Evolutionary conservation across 78 protist species (phyloP), one percentile per base, ranked within the genome.

Genomic region (Carpediemonas membranifera): DNA sequence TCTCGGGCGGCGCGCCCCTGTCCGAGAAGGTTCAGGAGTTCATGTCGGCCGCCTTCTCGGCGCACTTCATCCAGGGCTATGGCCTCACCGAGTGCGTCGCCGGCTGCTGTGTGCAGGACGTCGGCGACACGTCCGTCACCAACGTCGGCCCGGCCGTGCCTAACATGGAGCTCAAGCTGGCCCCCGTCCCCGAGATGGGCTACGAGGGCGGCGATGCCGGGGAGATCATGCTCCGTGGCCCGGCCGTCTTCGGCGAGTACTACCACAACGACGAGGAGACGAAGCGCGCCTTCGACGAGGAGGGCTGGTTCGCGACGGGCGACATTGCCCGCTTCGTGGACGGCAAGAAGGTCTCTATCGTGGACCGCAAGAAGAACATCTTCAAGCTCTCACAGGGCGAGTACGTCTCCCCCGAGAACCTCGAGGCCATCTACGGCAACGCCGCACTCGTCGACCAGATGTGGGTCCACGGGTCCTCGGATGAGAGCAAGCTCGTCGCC

Each of bases 301-400:
- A 51, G 21, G 60, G 60, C 19, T 56, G 60, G 60, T 56, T 56
- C 33, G 9, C 19, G 9, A 56, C 60, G 9, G 60, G 60, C 19
- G 60, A 56, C 60, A 56, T 56, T 56, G 60, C 44, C 44, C 5
- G 35, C 19, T 30, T 5, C 19, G 35, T 13, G 24, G 60, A 56
- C 60, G 9, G 9, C 19, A 33, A 33, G 19, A 13, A 9, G 19
- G 19, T 56, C 35, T 9, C 5, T 5, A 56, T 56, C 9, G 35
- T 56, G 9, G 60, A 9, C 35, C 5, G 60, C 19, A 13, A 9
- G 19, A 56, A 56, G 35, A 9, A 56, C 19, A 56, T 56, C 5
- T 56, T 56, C 33, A 56, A 56, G 35, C 35, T 56, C 19, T 9
- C 5, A 9, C 60, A 56, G 35, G 60, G 60, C 5, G 60, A 56